Conservation (phyloP, 495 filamentous ascomycete genomes). For the Trichoderma orchidacearum region DNA sequence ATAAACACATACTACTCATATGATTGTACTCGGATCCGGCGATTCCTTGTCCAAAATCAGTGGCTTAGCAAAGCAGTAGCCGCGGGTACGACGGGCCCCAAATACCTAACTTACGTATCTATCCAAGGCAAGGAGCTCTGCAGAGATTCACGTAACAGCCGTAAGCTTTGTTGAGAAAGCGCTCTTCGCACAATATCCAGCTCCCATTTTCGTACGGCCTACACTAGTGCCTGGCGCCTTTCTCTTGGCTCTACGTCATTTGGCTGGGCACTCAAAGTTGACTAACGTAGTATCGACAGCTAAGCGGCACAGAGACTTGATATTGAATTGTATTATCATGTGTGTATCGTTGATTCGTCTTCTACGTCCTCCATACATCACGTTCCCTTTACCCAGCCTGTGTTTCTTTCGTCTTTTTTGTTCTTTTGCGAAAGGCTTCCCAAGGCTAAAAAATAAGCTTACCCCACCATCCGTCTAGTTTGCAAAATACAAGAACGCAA, state of each 20-base stretch:
- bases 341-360: neutral
- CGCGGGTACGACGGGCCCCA: too few species aligned
- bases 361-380: neutral
- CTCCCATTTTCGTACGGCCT: neutral
- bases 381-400: neutral
- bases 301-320: neutral
- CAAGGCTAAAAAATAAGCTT: neutral
- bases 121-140: too few species aligned
- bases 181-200: too few species aligned
- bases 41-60: too few species aligned
- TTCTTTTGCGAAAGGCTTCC: neutral
- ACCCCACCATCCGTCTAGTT: neutral
- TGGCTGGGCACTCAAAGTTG: neutral
- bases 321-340: neutral
- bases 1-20: too few species aligned
- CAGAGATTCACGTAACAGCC: too few species aligned
- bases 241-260: neutral
- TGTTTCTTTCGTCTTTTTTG: neutral
- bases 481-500: constrained; percentile 1
- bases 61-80: too few species aligned
- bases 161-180: too few species aligned
- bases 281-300: neutral
- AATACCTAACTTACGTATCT: too few species aligned
- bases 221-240: neutral
- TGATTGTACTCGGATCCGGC: too few species aligned